phyloP scores from a whole-genome alignment of 1,139 yeast species.

The Suhomyces bolitotheri region DNA sequence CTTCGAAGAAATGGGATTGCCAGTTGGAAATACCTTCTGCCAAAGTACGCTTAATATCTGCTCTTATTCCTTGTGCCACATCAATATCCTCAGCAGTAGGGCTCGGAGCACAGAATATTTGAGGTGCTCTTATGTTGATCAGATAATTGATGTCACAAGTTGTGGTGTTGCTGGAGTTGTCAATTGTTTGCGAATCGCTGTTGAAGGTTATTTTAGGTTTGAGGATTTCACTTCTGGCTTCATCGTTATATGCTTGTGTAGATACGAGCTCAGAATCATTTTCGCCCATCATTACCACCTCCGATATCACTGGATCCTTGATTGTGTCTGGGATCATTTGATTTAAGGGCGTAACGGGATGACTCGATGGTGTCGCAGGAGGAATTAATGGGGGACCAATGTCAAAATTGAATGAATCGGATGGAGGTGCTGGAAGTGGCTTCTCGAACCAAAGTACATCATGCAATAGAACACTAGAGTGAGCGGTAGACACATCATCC shows the following conservation, averaged over 20 bases:
- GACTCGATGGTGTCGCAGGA: not conserved
- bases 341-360: constrained; percentile 27
- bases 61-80: constrained; percentile 1
- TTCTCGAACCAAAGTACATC: constrained; percentile 12
- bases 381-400: constrained; percentile 1
- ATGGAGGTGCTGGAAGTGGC: constrained; percentile 13
- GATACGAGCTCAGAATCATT: constrained; percentile 2
- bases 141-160: constrained; percentile 22
- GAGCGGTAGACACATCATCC: constrained; percentile 10
- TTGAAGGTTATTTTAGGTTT: constrained; percentile 23
- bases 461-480: constrained; percentile 10
- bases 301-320: constrained; percentile 14
- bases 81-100: constrained; percentile 4
- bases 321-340: constrained; percentile 30
- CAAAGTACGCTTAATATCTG: constrained; percentile 7
- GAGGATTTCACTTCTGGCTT: constrained; percentile 14
- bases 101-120: constrained; percentile 13
- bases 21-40: constrained; percentile 11
- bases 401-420: not conserved
- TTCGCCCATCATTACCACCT: constrained; percentile 3
- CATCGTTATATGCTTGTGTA: constrained; percentile 1
- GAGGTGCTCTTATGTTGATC: constrained; percentile 30
- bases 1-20: constrained; percentile 10
- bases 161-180: not conserved
- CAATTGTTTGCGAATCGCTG: constrained; percentile 16